Base-by-base conservation (phyloP, 495 filamentous ascomycete genomes). In the Talaromyces wortmannii region DNA sequence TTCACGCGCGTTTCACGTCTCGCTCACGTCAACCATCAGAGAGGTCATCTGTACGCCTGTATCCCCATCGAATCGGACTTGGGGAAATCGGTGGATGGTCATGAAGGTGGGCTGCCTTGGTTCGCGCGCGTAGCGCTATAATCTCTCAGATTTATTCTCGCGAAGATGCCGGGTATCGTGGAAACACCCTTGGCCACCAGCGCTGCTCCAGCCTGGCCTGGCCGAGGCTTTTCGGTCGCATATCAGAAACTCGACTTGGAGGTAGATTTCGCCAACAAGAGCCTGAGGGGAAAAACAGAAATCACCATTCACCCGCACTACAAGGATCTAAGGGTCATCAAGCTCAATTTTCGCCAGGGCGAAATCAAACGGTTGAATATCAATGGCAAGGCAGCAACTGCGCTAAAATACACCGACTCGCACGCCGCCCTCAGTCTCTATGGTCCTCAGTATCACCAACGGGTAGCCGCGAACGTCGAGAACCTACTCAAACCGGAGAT, bases 211-310 rank as follows among this genome's bases (percentile, higher is more conserved):
- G 53, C 56, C 58, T 69, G 62, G 61, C 66, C 69, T 33, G 70
- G 72, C 18, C 67, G 71, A 55, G 76, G 75, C 15, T 88, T 83
- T 62, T 79, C 81, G 16, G 77, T 94, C 7, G 71, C 84, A n/a
- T 83, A 88, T 61, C 94, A 97, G 69, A 87, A 85, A 64, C 83
- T 98, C 52, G 85, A 91, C 57, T 75, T 97, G 52, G 92, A 97
- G 55, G 78, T 98, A 58, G 84, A 97, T 68, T 91, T 98, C 61
- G 75, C 76, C 48, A 80, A 78, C 23, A 86, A 85, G 63, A 83
- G 78, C 63, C 66, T 97, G 61, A 87, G 79, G 61, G 94, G 94
- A 32, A 86, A 81, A 59, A 88, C 88, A 8, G 87, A 89, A 50
- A 88, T 98, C 57, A 83, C 85, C 1, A 80, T 97, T 45, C 81